These are phyloP conservation scores for Hortiboletus flavorubellus DNA, from an alignment of 768 basidiomycete species.

Conservation along the genomic window DNA sequence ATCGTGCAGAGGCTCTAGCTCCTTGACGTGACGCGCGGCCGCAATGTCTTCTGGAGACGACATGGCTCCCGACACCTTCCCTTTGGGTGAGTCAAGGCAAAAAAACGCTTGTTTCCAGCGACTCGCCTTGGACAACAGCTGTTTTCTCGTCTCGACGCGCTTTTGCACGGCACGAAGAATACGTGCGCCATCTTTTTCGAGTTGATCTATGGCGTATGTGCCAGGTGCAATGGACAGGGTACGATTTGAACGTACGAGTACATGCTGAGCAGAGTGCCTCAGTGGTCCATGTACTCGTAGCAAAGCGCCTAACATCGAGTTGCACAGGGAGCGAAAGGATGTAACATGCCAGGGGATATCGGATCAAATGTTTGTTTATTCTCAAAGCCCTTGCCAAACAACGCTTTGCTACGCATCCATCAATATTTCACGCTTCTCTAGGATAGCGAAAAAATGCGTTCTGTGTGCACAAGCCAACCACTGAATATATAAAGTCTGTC, in stretches of 20 bases:
- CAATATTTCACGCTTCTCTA: too few species aligned
- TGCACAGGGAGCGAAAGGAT: neutral
- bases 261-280: constrained; percentile 11
- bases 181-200: constrained; percentile 45
- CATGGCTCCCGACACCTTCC: constrained; percentile 54
- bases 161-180: constrained; percentile 53
- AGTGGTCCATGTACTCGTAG: constrained; percentile 14
- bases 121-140: constrained; percentile 43
- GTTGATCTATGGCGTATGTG: constrained; percentile 19
- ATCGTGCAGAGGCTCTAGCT: constrained; percentile 60
- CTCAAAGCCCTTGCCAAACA: constrained; percentile 20
- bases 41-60: constrained; percentile 55
- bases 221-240: constrained; percentile 10
- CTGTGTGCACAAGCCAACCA: neutral
- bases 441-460: too few species aligned
- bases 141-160: constrained; percentile 48
- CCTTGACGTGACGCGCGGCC: constrained; percentile 59
- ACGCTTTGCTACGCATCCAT: neutral
- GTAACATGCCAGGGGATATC: neutral
- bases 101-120: neutral
- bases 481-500: neutral
- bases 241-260: constrained; percentile 7
- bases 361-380: constrained; percentile 6
- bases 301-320: constrained; percentile 12
- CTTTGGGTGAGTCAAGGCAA: neutral